These are phyloP conservation scores for Coix lacrymajobi DNA, from an alignment of 176 grass and related monocot species.

Conservation along the genomic window DNA sequence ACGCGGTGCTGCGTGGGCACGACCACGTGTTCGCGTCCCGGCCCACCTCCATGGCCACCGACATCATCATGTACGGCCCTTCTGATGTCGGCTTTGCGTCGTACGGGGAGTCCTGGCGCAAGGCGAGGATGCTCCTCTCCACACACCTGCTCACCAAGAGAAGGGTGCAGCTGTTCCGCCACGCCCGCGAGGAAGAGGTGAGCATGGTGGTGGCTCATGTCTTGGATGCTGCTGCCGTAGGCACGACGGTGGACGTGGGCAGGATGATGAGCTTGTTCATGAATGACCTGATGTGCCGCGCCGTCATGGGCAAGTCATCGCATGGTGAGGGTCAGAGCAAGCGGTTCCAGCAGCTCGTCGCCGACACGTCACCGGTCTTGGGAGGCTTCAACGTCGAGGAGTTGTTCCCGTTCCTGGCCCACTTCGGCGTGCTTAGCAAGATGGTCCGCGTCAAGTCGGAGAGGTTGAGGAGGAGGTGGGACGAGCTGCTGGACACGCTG, in stretches of 20 bases:
- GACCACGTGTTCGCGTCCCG: conserved; percentile 17
- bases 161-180: neutral
- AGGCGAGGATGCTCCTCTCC: neutral
- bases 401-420: too few species aligned
- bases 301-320: too few species aligned
- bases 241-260: too few species aligned
- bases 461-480: conserved; percentile 10
- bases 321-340: too few species aligned
- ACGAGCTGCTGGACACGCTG: conserved; percentile 16
- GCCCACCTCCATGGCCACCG: neutral
- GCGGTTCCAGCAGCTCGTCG: too few species aligned
- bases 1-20: too few species aligned
- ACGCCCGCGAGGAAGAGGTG: neutral
- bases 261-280: too few species aligned
- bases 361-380: too few species aligned
- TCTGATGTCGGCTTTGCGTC: neutral
- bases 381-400: too few species aligned
- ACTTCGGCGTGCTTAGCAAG: too few species aligned
- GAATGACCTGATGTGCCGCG: too few species aligned
- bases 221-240: neutral
- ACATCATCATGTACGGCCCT: neutral
- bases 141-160: neutral
- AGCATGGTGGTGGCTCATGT: neutral
- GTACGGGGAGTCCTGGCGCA: neutral
- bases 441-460: neutral